Percentiles rank a stretch among this genome's conserved stretches.
phyloP scores from a whole-genome alignment of 2,329 filamentous ascomycete genomes.

The Exophiala sp. region DNA sequence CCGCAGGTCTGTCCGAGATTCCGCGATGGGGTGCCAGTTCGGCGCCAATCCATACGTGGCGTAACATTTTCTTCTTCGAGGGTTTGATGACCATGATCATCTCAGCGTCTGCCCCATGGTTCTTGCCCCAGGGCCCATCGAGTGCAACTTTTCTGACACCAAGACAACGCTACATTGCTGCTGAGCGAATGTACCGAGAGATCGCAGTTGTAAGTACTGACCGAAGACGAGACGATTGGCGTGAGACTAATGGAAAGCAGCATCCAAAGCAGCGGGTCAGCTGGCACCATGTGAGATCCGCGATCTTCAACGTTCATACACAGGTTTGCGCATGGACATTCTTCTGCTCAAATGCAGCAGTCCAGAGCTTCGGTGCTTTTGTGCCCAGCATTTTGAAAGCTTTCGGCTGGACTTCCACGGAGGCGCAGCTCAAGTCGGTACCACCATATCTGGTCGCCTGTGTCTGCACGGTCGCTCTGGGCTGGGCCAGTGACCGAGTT shows the following conservation, averaged over 20 bases:
- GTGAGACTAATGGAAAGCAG: conserved; percentile 13
- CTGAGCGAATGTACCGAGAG: conserved; percentile 20
- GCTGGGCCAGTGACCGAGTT: conserved; percentile 73
- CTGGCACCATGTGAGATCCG: conserved; percentile 22
- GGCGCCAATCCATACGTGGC: conserved; percentile 36
- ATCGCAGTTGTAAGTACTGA: conserved; percentile 12
- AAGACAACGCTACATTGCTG: conserved; percentile 19
- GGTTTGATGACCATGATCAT: conserved; percentile 44
- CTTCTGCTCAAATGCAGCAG: conserved; percentile 29
- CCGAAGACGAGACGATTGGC: conserved; percentile 1
- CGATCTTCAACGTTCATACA: conserved; percentile 28
- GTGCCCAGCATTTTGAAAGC: conserved; percentile 41
- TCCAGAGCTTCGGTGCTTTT: conserved; percentile 40
- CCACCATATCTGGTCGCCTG: conserved; percentile 72
- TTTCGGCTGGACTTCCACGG: conserved; percentile 45
- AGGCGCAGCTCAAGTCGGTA: conserved; percentile 68
- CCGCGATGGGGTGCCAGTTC: conserved; percentile 19
- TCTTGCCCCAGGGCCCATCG: conserved; percentile 44
- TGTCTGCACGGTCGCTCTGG: conserved; percentile 64
- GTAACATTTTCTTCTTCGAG: conserved; percentile 57
- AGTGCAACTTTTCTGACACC: conserved; percentile 38
- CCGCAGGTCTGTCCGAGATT: conserved; percentile 46
- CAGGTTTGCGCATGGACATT: conserved; percentile 22
- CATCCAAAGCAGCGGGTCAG: conserved; percentile 22
- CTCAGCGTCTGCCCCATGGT: conserved; percentile 40